phyloP scores from a whole-genome alignment of 2,329 filamentous ascomycete species.

The Sclerotinia nivalis region DNA sequence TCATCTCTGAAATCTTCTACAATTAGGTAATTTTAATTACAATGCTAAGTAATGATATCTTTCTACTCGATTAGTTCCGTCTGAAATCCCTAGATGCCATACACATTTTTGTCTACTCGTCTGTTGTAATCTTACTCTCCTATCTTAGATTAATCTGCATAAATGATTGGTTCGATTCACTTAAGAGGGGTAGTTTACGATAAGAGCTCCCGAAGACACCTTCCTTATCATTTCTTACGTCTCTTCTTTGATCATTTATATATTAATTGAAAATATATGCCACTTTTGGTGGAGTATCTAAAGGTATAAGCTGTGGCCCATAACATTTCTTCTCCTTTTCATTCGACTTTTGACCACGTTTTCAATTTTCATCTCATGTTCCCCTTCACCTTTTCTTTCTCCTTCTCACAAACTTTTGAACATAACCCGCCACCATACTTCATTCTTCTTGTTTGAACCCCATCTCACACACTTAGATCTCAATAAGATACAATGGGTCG shows the following conservation, averaged over 20 bases:
- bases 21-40: neutral
- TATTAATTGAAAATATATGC: neutral
- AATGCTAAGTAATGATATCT: too few species aligned
- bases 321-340: neutral
- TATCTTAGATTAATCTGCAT: neutral
- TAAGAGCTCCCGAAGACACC: conserved; percentile 7
- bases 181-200: conserved; percentile 8
- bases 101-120: neutral
- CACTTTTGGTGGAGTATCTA: neutral
- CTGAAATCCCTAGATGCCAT: neutral
- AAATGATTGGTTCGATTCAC: conserved; percentile 1
- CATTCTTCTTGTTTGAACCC: neutral
- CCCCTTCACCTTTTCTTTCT: neutral
- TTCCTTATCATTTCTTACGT: conserved; percentile 10
- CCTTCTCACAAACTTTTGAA: neutral
- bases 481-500: conserved; percentile 46
- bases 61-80: too few species aligned
- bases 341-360: neutral
- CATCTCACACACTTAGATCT: conserved; percentile 10
- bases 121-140: neutral
- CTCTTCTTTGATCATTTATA: neutral
- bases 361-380: neutral
- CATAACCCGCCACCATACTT: neutral
- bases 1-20: neutral
- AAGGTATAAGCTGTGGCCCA: neutral